Percentiles rank a stretch among this genome's conserved stretches.
These are phyloP conservation scores for Schizopora paradoxa DNA, from an alignment of 1,284 basidiomycete species.

Conservation along the genomic window DNA sequence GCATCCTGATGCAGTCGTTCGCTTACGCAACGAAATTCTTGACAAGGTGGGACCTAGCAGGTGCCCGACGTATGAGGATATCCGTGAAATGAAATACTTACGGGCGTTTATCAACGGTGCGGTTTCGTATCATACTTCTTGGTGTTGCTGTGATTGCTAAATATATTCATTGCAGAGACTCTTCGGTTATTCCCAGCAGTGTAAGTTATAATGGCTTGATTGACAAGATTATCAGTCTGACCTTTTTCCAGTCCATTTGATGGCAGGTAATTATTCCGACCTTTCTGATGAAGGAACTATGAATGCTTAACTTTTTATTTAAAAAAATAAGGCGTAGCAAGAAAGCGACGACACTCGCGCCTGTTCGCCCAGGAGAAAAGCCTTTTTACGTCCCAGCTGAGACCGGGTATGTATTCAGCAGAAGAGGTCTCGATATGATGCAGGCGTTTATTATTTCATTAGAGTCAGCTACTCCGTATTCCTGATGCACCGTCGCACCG, in stretches of 20 bases:
- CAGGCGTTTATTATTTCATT: slow-evolving; percentile 4
- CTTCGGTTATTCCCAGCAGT: slow-evolving; percentile 29
- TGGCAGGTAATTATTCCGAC: slow-evolving; percentile 22
- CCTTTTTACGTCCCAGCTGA: slow-evolving; percentile 25
- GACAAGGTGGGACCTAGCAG: slow-evolving; percentile 12
- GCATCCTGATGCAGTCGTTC: slow-evolving; percentile 24
- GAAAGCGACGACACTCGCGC: slow-evolving; percentile 24
- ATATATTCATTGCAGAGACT: slow-evolving; percentile 21
- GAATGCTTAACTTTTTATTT: not conserved
- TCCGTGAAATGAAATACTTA: slow-evolving; percentile 26
- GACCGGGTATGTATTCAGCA: slow-evolving; percentile 17
- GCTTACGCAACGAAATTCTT: slow-evolving; percentile 21
- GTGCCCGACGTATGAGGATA: slow-evolving; percentile 16
- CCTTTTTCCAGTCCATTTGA: slow-evolving; percentile 23
- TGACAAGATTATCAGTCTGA: not conserved
- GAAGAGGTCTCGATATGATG: not conserved
- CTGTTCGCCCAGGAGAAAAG: slow-evolving; percentile 21
- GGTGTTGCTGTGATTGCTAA: not conserved
- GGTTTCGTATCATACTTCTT: not conserved
- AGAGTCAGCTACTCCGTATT: slow-evolving; percentile 6
- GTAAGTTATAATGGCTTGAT: slow-evolving; percentile 18
- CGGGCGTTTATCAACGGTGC: slow-evolving; percentile 29
- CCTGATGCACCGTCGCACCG: slow-evolving; percentile 30
- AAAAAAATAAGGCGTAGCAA: slow-evolving; percentile 8
- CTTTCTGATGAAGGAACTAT: no score